Evolutionary conservation across 2,329 filamentous ascomycete species (phyloP), one percentile per base, ranked within the genome.

Genomic region (Clarireedia hainanense): DNA sequence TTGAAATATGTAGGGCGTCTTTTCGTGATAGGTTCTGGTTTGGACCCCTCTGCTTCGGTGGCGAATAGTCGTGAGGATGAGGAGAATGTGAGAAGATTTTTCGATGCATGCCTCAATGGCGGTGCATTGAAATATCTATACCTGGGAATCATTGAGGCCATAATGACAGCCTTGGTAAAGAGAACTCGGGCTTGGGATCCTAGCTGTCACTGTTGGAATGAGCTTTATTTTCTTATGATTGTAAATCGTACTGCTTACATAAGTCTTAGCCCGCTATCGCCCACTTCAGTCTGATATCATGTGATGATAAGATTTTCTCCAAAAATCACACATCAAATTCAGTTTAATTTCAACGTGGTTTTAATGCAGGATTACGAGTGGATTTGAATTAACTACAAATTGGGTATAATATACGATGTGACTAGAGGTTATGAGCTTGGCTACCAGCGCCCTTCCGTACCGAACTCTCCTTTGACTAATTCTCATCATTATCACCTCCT

Each of bases 1-100:
- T 69, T 70, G 58, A 70, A 70, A 47, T 70, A 70, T 45, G 67
- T 68, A 30, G 65, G 68, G 7, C 68, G 66, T 56, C 64, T 56
- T 52, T 65, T 65, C 2, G 64, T 52, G 42, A 58, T 24, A 10
- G 63, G 53, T 39, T 62, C 59, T 37, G 63, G 55, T 5, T 58
- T 50, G 47, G 61, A 37, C 20, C 63, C 56, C 54, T 67, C 67
- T 47, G 62, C 65, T 58, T 67, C 67, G 45, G 64, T 66, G 60
- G 65, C 65, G 54, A 69, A 60, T 36, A 47, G 56, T 40, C 66
- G 57, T 17, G 64, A 64, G 14, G 60, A 59, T 49, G 46, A 15
- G 6, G 61, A 50, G 6, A 62, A 50, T 36, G 56, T 53, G 23
- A 63, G 46, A 9, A 65, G 55, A 5, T 56, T 49, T 47, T 63